These are phyloP conservation scores for Articulospora tetracladia DNA, from an alignment of 495 filamentous ascomycete species.

Conservation along the genomic window DNA sequence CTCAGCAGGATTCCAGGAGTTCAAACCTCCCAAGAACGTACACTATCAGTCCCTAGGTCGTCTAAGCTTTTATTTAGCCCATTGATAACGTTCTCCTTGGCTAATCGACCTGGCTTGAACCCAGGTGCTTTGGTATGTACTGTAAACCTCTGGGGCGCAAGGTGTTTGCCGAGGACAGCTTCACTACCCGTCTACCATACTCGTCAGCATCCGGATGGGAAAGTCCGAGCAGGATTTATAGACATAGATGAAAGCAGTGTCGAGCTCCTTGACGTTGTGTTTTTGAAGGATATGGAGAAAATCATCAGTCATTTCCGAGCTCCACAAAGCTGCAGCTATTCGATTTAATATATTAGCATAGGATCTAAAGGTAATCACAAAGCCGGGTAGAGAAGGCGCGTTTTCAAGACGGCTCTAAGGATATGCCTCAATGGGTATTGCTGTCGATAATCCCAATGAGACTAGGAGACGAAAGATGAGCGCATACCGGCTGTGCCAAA, in stretches of 20 bases:
- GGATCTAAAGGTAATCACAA: too few relatives aligned
- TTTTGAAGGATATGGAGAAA: conserved; percentile 26
- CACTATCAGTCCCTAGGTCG: conserved; percentile 26
- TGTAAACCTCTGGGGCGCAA: conserved; percentile 29
- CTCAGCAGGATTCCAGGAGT: neutral
- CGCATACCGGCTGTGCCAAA: conserved; percentile 11
- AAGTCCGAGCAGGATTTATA: neutral
- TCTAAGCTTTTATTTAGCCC: conserved; percentile 30
- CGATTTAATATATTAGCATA: too few relatives aligned
- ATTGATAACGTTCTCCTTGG: conserved; percentile 29
- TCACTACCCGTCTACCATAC: conserved; percentile 25
- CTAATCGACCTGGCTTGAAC: conserved; percentile 17
- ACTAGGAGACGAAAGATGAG: too few relatives aligned
- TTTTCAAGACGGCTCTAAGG: too few relatives aligned
- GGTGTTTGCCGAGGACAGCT: conserved; percentile 26
- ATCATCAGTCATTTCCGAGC: conserved; percentile 4
- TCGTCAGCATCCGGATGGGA: neutral
- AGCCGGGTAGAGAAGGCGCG: too few relatives aligned
- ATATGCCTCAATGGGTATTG: too few relatives aligned
- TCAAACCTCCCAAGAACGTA: conserved; percentile 11
- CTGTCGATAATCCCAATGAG: too few relatives aligned
- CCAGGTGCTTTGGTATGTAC: conserved; percentile 35
- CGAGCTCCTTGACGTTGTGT: conserved; percentile 30
- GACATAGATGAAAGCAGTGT: conserved; percentile 34
- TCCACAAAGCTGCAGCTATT: too few relatives aligned